phyloP scores from a whole-genome alignment of 2,329 filamentous ascomycete genomes.

The Paecilomyces fulvus region DNA sequence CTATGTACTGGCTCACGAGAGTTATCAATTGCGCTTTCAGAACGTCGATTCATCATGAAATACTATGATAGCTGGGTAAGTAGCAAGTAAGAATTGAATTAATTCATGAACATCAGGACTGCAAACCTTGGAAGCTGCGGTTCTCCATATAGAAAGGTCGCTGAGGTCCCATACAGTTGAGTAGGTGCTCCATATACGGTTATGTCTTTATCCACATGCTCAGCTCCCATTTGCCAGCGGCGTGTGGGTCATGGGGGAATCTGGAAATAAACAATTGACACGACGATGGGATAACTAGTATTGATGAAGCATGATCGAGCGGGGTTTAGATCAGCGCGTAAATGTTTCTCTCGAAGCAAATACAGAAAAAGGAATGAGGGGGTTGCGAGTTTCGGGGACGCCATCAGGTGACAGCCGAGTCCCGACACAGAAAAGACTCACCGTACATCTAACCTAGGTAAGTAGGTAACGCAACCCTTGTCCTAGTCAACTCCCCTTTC shows the following conservation, averaged over 20 bases:
- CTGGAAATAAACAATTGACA: not conserved
- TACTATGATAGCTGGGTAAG: not conserved
- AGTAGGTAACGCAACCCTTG: conserved; percentile 15
- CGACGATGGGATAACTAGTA: not conserved
- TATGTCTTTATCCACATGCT: conserved; percentile 1
- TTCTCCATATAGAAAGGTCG: not conserved
- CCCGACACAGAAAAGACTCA: conserved; percentile 8
- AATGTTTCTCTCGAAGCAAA: not conserved
- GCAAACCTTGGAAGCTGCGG: not conserved
- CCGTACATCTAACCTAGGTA: conserved; percentile 12
- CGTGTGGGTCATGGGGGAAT: not conserved
- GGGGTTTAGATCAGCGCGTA: not conserved
- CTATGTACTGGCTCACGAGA: not conserved
- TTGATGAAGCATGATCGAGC: not conserved
- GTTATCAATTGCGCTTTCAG: not conserved
- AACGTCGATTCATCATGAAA: not conserved
- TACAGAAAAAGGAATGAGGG: not conserved
- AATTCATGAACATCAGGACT: not conserved
- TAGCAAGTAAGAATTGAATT: not conserved
- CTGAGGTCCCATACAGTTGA: not conserved
- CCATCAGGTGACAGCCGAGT: conserved; percentile 14
- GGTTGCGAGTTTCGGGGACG: not conserved
- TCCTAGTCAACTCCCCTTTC: conserved; percentile 14
- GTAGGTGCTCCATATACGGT: not conserved
- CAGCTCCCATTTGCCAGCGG: not conserved